These are phyloP conservation scores for Fraxinus sp. DNA, from an alignment of 305 asterid species.

Conservation along the genomic window DNA sequence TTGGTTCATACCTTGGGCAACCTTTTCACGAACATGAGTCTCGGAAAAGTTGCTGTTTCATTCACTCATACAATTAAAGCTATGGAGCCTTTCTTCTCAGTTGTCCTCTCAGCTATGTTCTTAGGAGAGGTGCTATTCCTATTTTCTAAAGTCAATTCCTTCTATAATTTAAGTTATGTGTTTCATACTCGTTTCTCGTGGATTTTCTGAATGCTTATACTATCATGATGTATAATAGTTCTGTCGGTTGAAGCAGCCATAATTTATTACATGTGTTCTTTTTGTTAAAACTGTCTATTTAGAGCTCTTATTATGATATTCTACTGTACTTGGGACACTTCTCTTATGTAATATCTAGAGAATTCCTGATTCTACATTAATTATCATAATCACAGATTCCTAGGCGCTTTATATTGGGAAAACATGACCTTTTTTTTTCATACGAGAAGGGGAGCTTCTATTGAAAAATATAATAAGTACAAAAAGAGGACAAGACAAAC, in stretches of 20 bases:
- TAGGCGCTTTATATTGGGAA: not conserved
- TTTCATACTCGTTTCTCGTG: not conserved
- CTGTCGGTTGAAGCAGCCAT: not conserved
- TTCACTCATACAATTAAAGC: conserved; percentile 59
- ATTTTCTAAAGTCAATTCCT: not conserved
- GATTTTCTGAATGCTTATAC: not conserved
- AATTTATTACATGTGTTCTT: not conserved
- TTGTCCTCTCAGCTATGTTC: conserved; percentile 56
- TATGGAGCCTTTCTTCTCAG: conserved; percentile 60
- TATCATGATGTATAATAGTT: not conserved
- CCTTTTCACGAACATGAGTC: conserved; percentile 61
- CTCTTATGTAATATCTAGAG: not conserved
- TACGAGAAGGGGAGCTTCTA: not conserved
- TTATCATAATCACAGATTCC: not conserved
- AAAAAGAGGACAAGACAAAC: not conserved
- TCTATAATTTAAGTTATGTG: not conserved
- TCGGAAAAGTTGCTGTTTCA: conserved; percentile 57
- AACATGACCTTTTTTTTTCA: not conserved
- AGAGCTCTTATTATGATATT: not conserved
- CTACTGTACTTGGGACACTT: not conserved
- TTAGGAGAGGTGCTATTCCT: conserved; percentile 45
- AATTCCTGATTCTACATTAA: not conserved
- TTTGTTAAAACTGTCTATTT: not conserved
- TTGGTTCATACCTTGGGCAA: conserved; percentile 54
- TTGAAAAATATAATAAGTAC: not conserved